Percentiles rank a stretch among this genome's conserved stretches.
phyloP scores from a whole-genome alignment of 1,284 basidiomycete species.

The Sporisorium sorghi region DNA sequence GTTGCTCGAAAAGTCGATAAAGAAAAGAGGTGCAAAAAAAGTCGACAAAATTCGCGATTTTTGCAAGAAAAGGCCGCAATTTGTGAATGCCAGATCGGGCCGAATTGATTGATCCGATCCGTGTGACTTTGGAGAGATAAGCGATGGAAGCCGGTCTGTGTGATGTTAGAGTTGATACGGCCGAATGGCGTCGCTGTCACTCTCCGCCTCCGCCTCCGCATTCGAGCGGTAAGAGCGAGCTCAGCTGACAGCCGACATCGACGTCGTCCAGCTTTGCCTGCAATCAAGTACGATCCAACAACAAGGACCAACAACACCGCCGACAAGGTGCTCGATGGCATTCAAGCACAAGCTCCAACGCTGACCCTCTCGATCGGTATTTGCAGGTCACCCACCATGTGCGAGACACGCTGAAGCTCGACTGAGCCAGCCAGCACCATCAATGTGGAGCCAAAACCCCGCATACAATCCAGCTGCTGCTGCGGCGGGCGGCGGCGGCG shows the following conservation, averaged over 20 bases:
- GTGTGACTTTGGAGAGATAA: not conserved
- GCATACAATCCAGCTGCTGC: not conserved
- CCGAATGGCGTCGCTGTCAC: too few relatives aligned
- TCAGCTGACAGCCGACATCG: not conserved
- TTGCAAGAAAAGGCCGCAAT: too few relatives aligned
- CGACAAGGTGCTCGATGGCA: not conserved
- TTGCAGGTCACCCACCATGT: not conserved
- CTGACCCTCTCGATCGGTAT: not conserved
- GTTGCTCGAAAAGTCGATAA: too few relatives aligned
- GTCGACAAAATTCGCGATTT: not conserved
- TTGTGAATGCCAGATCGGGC: too few relatives aligned
- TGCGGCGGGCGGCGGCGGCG: slow-evolving; percentile 4
- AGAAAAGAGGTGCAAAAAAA: not conserved
- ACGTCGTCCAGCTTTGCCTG: not conserved
- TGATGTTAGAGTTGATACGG: not conserved
- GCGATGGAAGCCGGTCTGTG: slow-evolving; percentile 6
- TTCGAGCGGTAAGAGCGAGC: not conserved
- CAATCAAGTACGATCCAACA: not conserved
- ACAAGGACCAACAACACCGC: not conserved
- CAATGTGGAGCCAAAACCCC: slow-evolving; percentile 18
- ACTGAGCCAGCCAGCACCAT: slow-evolving; percentile 8
- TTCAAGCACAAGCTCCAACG: not conserved
- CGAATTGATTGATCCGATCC: not conserved
- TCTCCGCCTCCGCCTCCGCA: slow-evolving; percentile 4
- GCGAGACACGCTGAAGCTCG: slow-evolving; percentile 2